These are phyloP conservation scores for Neofusicoccum laricinum DNA, from an alignment of 2,329 filamentous ascomycete species.

Conservation along the genomic window DNA sequence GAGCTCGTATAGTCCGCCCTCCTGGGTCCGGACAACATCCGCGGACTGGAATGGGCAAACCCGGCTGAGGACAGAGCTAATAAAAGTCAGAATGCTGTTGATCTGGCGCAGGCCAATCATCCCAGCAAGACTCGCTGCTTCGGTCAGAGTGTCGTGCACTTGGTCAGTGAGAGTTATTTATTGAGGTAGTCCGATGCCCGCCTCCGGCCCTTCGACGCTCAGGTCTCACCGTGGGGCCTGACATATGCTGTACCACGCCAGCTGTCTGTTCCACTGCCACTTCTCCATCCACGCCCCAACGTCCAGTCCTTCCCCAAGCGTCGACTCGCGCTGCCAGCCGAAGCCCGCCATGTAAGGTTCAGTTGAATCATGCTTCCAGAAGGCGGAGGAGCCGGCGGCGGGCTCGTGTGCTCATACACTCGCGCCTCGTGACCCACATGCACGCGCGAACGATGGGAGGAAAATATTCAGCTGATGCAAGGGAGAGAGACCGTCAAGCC, in stretches of 20 bases:
- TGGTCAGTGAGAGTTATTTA: not conserved
- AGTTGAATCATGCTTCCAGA: constrained; percentile 1
- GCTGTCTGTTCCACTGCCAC: constrained; percentile 6
- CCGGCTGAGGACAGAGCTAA: not conserved
- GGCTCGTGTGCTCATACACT: not conserved
- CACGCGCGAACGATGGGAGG: not conserved
- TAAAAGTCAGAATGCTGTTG: not conserved
- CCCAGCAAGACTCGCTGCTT: constrained; percentile 2
- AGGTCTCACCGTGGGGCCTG: constrained; percentile 12
- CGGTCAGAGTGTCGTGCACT: not conserved
- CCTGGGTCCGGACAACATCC: not conserved
- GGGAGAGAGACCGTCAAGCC: not conserved
- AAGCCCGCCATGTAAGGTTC: not conserved
- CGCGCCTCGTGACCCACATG: not conserved
- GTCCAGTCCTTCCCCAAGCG: not conserved
- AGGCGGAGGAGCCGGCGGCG: not conserved
- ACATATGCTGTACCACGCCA: constrained; percentile 11
- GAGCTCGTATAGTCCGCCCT: constrained; percentile 15
- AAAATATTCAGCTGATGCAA: constrained; percentile 13
- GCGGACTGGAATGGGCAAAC: not conserved
- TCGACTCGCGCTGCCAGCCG: constrained; percentile 1
- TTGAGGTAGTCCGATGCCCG: constrained; percentile 8
- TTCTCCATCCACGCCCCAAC: not conserved
- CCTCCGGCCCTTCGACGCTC: not conserved
- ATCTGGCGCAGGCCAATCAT: not conserved